Conservation (phyloP, 441 rosid genomes). For the Pelargonium australe region DNA sequence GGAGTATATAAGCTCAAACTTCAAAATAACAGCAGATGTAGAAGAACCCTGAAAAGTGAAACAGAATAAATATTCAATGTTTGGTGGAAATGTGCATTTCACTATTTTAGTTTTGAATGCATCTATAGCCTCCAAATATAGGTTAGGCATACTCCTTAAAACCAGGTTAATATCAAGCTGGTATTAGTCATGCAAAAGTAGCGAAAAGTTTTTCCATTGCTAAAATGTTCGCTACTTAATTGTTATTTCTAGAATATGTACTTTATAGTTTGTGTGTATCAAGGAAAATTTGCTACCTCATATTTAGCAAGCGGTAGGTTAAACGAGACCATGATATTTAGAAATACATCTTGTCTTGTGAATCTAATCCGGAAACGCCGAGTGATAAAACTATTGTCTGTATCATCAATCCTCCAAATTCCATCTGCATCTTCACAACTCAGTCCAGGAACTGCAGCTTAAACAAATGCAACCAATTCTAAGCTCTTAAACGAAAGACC, state of each 20-base stretch:
- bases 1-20: slow-evolving; percentile 86
- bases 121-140: not conserved
- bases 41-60: slow-evolving; percentile 51
- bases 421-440: slow-evolving; percentile 48
- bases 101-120: not conserved
- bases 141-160: too few relatives aligned
- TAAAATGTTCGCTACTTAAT: not conserved
- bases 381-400: slow-evolving; percentile 75
- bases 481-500: not conserved
- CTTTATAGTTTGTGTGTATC: not conserved
- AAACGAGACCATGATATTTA: slow-evolving; percentile 75
- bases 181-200: not conserved
- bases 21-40: slow-evolving; percentile 69
- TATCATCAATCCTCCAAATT: slow-evolving; percentile 78
- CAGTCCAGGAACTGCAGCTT: slow-evolving; percentile 50
- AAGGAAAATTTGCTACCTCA: slow-evolving; percentile 40
- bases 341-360: slow-evolving; percentile 74
- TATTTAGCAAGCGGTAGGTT: slow-evolving; percentile 45
- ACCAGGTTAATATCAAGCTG: too few relatives aligned
- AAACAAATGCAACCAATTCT: slow-evolving; percentile 11
- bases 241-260: not conserved
- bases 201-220: not conserved
- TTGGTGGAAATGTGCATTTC: not conserved
- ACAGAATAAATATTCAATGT: not conserved
- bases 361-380: slow-evolving; percentile 80